Evolutionary conservation across 2,329 filamentous ascomycete genomes (phyloP).

Genomic region (Fusarium albosuccineum): DNA sequence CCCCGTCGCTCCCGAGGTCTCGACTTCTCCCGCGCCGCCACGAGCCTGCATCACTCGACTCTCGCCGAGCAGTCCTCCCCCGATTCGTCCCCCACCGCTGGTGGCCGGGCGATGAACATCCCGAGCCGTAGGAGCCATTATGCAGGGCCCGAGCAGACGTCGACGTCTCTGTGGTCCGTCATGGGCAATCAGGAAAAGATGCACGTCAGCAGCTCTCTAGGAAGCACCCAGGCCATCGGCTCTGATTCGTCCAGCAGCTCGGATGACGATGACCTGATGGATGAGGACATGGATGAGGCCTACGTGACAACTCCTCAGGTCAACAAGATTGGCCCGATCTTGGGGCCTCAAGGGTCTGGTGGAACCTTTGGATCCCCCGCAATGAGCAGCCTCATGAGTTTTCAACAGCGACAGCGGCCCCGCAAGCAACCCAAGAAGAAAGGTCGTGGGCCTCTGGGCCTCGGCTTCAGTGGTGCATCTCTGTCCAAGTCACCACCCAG

Average conservation of each 20-base stretch:
- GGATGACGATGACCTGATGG: constrained; percentile 77
- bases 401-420: constrained; percentile 81
- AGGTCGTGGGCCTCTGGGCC: constrained; percentile 60
- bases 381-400: constrained; percentile 83
- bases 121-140: constrained; percentile 66
- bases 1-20: constrained; percentile 90
- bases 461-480: constrained; percentile 63
- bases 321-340: constrained; percentile 67
- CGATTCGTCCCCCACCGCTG: constrained; percentile 89
- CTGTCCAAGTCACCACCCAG: constrained; percentile 82
- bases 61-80: constrained; percentile 89
- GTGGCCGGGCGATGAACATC: constrained; percentile 74
- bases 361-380: constrained; percentile 78
- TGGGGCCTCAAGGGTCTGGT: constrained; percentile 62
- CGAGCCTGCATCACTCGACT: constrained; percentile 94
- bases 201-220: constrained; percentile 80
- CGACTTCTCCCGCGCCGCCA: constrained; percentile 93
- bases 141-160: constrained; percentile 71
- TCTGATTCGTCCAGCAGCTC: constrained; percentile 84
- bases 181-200: constrained; percentile 78
- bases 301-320: constrained; percentile 88
- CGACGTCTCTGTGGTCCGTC: constrained; percentile 78
- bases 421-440: constrained; percentile 75
- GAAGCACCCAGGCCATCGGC: constrained; percentile 75
- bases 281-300: constrained; percentile 82